phyloP scores from a whole-genome alignment of 2,329 filamentous ascomycete species.

The Monilinia vaccinii-corymbosi region DNA sequence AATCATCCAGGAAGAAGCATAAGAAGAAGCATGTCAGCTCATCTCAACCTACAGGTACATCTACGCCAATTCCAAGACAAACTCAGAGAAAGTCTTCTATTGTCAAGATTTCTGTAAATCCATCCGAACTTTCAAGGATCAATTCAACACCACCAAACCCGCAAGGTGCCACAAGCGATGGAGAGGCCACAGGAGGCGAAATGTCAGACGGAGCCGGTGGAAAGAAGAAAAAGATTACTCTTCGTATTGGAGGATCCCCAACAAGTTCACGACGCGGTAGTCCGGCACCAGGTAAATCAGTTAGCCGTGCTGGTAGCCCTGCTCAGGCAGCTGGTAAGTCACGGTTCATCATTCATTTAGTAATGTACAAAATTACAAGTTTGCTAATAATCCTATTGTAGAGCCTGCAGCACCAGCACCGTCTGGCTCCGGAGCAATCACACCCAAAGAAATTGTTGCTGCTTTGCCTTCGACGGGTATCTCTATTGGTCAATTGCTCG shows the following conservation, averaged over 20 bases:
- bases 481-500: conserved; percentile 44
- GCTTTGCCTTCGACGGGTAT: conserved; percentile 46
- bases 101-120: conserved; percentile 24
- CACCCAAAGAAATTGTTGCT: conserved; percentile 45
- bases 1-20: conserved; percentile 73
- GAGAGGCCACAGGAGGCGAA: conserved; percentile 60
- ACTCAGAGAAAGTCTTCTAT: conserved; percentile 26
- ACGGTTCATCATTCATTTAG: background rate
- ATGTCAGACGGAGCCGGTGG: conserved; percentile 48
- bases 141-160: conserved; percentile 23
- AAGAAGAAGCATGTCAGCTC: conserved; percentile 55
- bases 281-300: conserved; percentile 34
- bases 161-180: conserved; percentile 53
- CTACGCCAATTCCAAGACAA: conserved; percentile 41
- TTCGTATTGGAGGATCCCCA: conserved; percentile 38
- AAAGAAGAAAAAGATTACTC: conserved; percentile 48
- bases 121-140: conserved; percentile 26
- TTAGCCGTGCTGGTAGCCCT: conserved; percentile 29
- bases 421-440: conserved; percentile 31
- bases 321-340: conserved; percentile 15
- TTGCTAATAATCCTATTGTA: conserved; percentile 10
- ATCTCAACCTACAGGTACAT: conserved; percentile 42
- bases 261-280: conserved; percentile 53
- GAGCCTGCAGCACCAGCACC: conserved; percentile 3
- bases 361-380: background rate